Conservation (phyloP, 208 protist genomes). For the Crithidia thermophila region DNA sequence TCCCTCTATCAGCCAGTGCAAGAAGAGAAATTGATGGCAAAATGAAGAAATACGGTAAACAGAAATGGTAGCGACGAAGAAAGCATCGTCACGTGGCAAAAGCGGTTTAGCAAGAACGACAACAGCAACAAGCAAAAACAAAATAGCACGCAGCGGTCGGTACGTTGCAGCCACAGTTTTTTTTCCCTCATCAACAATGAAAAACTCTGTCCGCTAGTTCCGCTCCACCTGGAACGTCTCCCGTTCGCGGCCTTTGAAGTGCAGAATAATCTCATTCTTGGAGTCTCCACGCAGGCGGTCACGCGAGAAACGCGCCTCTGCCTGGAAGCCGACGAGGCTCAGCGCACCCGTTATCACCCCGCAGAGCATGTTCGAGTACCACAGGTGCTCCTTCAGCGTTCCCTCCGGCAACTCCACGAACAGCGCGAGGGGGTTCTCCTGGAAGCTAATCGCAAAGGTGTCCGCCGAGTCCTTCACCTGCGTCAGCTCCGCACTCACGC, state of each 20-base stretch:
- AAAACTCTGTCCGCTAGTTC: slow-evolving; percentile 16
- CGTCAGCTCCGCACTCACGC: slow-evolving; percentile 84
- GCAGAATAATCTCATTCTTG: slow-evolving; percentile 88
- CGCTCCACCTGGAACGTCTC: slow-evolving; percentile 82
- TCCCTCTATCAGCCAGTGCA: no score
- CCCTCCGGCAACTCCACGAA: slow-evolving; percentile 98
- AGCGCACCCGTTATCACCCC: slow-evolving; percentile 96
- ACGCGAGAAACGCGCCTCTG: slow-evolving; percentile 80
- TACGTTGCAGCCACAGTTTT: no score
- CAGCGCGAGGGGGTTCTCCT: slow-evolving; percentile 96
- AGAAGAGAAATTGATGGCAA: no score
- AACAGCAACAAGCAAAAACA: no score
- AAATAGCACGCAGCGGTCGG: no score
- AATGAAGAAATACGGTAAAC: no score
- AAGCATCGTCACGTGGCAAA: no score
- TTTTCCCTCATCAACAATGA: no score
- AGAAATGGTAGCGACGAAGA: no score
- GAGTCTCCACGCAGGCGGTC: slow-evolving; percentile 91
- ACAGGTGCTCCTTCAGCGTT: slow-evolving; percentile 77
- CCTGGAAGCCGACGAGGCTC: slow-evolving; percentile 92
- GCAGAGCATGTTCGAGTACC: slow-evolving; percentile 97
- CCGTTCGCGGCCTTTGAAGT: slow-evolving; percentile 75
- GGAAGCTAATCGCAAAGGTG: slow-evolving; percentile 92
- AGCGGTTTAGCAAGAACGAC: no score
- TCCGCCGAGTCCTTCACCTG: slow-evolving; percentile 83